Base-by-base conservation (phyloP, 805 yeast species). In the Saccharomycopsis fodiens region DNA sequence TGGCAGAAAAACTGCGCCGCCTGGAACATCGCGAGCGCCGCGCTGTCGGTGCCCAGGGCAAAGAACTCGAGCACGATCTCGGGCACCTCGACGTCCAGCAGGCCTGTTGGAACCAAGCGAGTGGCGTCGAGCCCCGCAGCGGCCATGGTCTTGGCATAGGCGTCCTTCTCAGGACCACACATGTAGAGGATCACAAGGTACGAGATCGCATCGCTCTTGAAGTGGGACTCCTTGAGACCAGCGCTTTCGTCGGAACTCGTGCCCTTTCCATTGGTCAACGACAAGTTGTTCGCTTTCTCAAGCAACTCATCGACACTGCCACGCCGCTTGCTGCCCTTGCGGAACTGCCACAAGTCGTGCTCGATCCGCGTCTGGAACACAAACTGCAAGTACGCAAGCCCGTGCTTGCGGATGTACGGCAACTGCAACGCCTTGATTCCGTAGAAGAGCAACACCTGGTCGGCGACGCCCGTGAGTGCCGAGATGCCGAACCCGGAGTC, bases 401-500 rank as follows among this genome's bases (percentile, higher is more conserved):
- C 72, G 2, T 69, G 62, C 7, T 68, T 70, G 47, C 72, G 73
- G 17, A 80, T 67, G 46, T 74, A 78, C 5, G 86, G 77, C 6
- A 76, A 61, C 31, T 74, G 71, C 35, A 82, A 59, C 0, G 89
- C 91, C 55, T 73, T 78, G 3, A 74, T 65, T 16, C 76, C 60
- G 17, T 73, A 55, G 37, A 67, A 64, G 25, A 76, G 58, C 30
- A 82, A 57, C 16, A 76, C 66, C 23, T 69, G 67, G 46, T 80
- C 78, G 52, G 34, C 17, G 15, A 20, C 30, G 7, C 41, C 42
- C 6, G 25, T 30, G 10, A 31, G 19, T 10, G 39, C 15, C 16
- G 35, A 23, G 3, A 42, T 5, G 23, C 27, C 35, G 31, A 42
- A 45, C 25, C 15, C n/a, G 4, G 20, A 21, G 6, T 48, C 46